Evolutionary conservation across 1,284 basidiomycete species (phyloP), one percentile per base, ranked within the genome.

Genomic region (Marasmius oreades): DNA sequence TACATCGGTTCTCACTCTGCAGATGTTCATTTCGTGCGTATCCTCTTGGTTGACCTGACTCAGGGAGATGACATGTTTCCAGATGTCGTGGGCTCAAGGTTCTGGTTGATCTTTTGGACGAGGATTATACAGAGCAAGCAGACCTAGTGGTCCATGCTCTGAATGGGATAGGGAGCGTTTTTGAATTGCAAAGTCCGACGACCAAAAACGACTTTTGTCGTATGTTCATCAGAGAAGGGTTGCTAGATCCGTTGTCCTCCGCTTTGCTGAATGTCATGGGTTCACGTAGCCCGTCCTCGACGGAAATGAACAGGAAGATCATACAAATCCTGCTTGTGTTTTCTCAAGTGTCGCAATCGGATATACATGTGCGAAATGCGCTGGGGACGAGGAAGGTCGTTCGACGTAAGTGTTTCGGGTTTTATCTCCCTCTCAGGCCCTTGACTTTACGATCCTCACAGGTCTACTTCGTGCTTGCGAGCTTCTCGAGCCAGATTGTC

Each of bases 131-230:
- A 7, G 88, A 89, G 68, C 95, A 90, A 74, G 86, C 84, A 24
- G 90, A 94, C 51, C 84, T 99, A n/a, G 90, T 98, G 39, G 89
- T 93, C 44, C 92, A 96, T 60, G 94, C 96, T 1, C 81, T 99
- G 2, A 93, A 96, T 58, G 95, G 95, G 11, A 95, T 99, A 55
- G 88, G 90, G 55, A 93, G 88, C 62, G 96, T 98, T 2, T 96
- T 99, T 66, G 95, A 98, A 63, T 81, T 98, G 10, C 86, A 95
- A 71, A 94, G 92, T 51, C 93, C 95, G 1, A 97, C 95, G 7
- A 95, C 95, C 7, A 93, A 97, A 66, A 98, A 96, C 68, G 96
- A 98, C 72, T 98, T 98, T 69, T 98, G 95, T 68, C 85, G 96
- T 16, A 97, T 98, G 92, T 95, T 98, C 73, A 94, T 97, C 31